Evolutionary conservation across 2,329 filamentous ascomycete species (phyloP).

Genomic region (Diaporthe velutina): DNA sequence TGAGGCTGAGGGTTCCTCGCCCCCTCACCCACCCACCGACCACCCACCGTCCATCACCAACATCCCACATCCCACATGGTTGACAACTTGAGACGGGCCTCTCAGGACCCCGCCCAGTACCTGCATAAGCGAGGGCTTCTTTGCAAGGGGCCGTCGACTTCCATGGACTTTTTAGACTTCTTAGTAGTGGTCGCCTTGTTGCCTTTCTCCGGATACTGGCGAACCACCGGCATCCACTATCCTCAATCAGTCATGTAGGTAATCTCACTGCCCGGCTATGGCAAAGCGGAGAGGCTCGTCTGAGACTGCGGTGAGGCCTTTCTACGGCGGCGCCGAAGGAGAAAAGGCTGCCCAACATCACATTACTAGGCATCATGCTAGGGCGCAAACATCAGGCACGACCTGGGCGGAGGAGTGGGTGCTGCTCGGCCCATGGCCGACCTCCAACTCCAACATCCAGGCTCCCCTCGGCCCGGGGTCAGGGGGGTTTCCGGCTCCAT

Average conservation of each 20-base stretch:
- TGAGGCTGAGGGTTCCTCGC: not conserved
- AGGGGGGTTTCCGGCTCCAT: conserved; percentile 9
- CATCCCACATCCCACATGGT: conserved; percentile 2
- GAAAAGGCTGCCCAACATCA: not conserved
- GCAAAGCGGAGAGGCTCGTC: not conserved
- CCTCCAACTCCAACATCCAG: not conserved
- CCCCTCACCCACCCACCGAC: not conserved
- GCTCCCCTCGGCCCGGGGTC: conserved; percentile 23
- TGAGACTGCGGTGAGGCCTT: not conserved
- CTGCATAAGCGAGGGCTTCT: conserved; percentile 17
- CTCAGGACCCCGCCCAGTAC: conserved; percentile 3
- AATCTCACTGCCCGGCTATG: not conserved
- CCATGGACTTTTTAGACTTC: conserved; percentile 8
- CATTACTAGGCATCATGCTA: not conserved
- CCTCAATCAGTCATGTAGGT: not conserved
- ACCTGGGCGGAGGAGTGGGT: not conserved
- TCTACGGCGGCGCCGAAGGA: not conserved
- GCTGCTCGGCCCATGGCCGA: conserved; percentile 16
- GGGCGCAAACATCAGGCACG: not conserved
- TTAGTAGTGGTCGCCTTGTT: conserved; percentile 11
- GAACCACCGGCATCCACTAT: not conserved
- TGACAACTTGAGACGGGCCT: not conserved
- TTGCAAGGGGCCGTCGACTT: not conserved
- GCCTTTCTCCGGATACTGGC: not conserved
- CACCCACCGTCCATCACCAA: not conserved